Conservation (phyloP, 73 alveolate species). For the Paramecium octaurelia region DNA sequence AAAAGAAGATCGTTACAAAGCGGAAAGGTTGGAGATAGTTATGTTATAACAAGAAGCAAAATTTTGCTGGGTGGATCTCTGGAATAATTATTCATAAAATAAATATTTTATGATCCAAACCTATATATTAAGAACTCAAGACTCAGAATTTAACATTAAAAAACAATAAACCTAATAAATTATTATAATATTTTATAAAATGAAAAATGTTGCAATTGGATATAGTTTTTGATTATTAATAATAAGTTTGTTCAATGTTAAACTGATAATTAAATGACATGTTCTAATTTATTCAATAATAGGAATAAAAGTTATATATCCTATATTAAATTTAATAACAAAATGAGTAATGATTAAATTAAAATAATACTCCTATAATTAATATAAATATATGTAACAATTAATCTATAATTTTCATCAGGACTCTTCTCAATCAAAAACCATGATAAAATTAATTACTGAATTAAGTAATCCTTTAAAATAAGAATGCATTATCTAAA, state of each 20-base stretch:
- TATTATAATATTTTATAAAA: not conserved
- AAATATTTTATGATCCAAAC: not conserved
- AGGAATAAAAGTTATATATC: not conserved
- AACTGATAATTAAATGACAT: not conserved
- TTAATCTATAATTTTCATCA: not conserved
- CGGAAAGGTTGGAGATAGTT: slow-evolving; percentile 46
- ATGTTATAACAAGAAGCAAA: slow-evolving; percentile 18
- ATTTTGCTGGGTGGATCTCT: slow-evolving; percentile 51
- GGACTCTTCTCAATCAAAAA: not conserved
- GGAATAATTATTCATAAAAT: slow-evolving; percentile 4
- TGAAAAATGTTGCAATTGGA: not conserved
- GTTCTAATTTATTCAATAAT: not conserved
- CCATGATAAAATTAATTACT: not conserved
- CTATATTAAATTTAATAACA: not conserved
- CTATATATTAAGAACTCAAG: not conserved
- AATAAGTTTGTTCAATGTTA: not conserved
- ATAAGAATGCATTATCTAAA: slow-evolving; percentile 75
- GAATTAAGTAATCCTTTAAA: slow-evolving; percentile 63
- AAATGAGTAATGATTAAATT: not conserved
- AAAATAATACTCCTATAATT: not conserved
- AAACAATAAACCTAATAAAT: not conserved
- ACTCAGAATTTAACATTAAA: not conserved
- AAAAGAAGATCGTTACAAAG: not conserved
- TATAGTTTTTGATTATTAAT: not conserved
- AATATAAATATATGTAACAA: not conserved